Percentiles rank a stretch among this genome's conserved stretches.
phyloP scores from a whole-genome alignment of 176 grass and related monocot species.

The Carex littledalei region DNA sequence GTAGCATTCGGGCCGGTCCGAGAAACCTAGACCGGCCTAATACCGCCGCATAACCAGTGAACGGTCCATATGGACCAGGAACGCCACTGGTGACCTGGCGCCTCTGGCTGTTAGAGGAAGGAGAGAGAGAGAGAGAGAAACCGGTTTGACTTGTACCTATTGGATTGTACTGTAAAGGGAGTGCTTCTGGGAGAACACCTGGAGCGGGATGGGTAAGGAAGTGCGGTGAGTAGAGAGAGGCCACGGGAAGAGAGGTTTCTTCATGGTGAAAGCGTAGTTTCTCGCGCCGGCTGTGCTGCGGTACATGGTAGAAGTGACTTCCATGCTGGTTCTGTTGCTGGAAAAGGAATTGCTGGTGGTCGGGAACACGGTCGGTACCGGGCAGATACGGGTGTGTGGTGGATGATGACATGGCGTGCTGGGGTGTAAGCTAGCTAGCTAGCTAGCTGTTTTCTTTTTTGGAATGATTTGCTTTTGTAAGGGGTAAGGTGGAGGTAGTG shows the following conservation, averaged over 20 bases:
- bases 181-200: background rate
- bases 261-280: constrained; percentile 84
- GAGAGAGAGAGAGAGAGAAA: constrained; percentile 31
- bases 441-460: background rate
- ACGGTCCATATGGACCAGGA: constrained; percentile 63
- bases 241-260: constrained; percentile 23
- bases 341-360: constrained; percentile 44
- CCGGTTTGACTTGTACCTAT: background rate
- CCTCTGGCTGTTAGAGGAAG: constrained; percentile 13
- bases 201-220: constrained; percentile 4
- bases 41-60: constrained; percentile 86
- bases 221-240: constrained; percentile 15
- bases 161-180: background rate
- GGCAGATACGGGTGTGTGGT: constrained; percentile 46
- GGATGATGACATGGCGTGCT: constrained; percentile 50
- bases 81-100: background rate
- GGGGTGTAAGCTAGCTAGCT: background rate
- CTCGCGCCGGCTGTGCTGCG: constrained; percentile 92
- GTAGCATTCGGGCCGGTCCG: constrained; percentile 74
- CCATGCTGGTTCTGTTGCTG: constrained; percentile 42
- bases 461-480: constrained; percentile 20
- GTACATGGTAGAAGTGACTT: constrained; percentile 75
- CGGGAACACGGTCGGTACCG: constrained; percentile 20
- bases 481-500: constrained; percentile 11
- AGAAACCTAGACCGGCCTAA: constrained; percentile 75